Evolutionary conservation across 208 protist genomes (phyloP), one percentile per base, ranked within the genome.

Genomic region (Trypanosoma caninum): DNA sequence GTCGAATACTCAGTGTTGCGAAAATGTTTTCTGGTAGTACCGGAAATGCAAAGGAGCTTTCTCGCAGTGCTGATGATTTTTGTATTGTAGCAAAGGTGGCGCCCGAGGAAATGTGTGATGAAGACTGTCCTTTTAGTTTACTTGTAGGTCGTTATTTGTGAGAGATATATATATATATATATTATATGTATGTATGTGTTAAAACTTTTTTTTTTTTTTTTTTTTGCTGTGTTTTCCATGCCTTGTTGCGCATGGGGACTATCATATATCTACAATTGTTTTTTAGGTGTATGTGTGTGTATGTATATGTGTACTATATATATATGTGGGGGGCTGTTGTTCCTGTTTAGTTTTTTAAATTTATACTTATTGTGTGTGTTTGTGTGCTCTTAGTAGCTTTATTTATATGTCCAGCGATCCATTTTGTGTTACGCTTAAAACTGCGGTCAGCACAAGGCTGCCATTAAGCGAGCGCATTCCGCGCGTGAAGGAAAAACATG

Each of bases 381-480:
- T 55, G 44, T 25, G 25, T 16, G 9, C 7, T 54, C 38, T 57
- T 42, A 16, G 14, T 18, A 37, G 45, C 48, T 57, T 57, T 11
- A 2, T 10, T n/a, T 25, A 51, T 42, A 60, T 67, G 37, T n/a
- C 25, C 25, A 22, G 3, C 28, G 46, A 70, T 3, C 55, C 46
- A 2, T 35, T 41, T 35, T 2, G 14, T 25, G 53, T 89, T 2
- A 72, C 72, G 25, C 60, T 80, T 9, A 94, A 91, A 58, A 87
- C 84, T n/a, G 74, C 65, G 2, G 81, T 94, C 10, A 94, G 89
- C 63, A 91, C 76, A 9, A 82, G 88, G 13, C 62, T 71, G 1
- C 74, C 76, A 18, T 59, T 94, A 20, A 59, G 67, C 27, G 73
- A 70, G 3, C 82, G 88, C 2, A 44, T 89, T 2, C 31, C 47